Conservation (phyloP, 2,329 filamentous ascomycete species). For the Monilinia polystroma region DNA sequence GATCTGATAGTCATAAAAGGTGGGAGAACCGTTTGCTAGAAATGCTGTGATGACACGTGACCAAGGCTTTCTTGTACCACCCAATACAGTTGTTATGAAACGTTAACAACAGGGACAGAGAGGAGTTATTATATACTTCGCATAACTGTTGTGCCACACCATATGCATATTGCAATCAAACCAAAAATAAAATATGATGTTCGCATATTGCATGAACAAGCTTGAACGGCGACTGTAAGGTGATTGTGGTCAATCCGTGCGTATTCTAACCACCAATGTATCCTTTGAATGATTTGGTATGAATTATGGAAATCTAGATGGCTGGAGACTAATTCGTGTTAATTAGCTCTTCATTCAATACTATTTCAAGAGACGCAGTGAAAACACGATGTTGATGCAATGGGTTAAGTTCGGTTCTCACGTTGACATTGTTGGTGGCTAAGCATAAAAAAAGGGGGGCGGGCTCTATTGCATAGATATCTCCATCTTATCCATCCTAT, state of each 20-base stretch:
- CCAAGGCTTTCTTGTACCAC: too few relatives aligned
- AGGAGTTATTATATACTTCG: too few relatives aligned
- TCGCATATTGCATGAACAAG: neutral
- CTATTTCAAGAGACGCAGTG: too few relatives aligned
- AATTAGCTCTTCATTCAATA: neutral
- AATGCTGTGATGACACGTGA: too few relatives aligned
- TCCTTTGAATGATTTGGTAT: too few relatives aligned
- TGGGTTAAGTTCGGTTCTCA: neutral
- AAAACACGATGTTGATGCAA: neutral
- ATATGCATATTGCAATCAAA: neutral
- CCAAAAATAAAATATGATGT: neutral
- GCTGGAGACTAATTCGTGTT: neutral
- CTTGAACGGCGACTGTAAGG: neutral
- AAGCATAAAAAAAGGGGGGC: neutral
- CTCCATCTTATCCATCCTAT: neutral
- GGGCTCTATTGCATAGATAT: constrained; percentile 7
- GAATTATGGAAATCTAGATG: too few relatives aligned
- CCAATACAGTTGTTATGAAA: too few relatives aligned
- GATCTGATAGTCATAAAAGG: too few relatives aligned
- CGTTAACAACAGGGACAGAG: neutral
- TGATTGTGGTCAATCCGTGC: neutral
- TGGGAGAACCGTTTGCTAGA: too few relatives aligned
- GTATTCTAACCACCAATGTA: too few relatives aligned
- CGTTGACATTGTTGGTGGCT: neutral
- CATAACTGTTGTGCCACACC: neutral